These are phyloP conservation scores for Pythium guiyangense DNA, from an alignment of 352 stramenopile species.

Conservation along the genomic window DNA sequence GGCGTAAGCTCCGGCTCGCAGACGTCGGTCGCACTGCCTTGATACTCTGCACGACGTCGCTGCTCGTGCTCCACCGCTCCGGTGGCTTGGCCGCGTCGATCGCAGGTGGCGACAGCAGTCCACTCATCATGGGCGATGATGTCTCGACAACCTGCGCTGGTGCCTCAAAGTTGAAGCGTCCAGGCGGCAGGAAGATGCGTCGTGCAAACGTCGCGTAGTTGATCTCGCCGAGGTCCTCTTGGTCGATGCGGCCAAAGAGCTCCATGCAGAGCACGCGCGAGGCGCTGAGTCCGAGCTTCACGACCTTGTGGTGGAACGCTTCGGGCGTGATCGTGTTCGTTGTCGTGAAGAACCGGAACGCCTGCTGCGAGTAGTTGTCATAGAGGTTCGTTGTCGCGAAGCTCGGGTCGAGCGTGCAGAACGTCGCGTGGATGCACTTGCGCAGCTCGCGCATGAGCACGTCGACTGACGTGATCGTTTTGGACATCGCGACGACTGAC, in stretches of 20 bases:
- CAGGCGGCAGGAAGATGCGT: conserved; percentile 46
- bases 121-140: background rate
- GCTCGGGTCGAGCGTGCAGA: conserved; percentile 29
- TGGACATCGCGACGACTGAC: background rate
- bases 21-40: background rate
- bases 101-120: background rate
- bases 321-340: conserved; percentile 68
- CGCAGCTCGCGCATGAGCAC: conserved; percentile 50
- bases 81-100: background rate
- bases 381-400: conserved; percentile 35
- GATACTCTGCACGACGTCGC: background rate
- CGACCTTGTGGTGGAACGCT: conserved; percentile 59
- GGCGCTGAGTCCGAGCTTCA: conserved; percentile 47
- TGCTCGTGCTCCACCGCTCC: background rate
- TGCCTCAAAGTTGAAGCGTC: conserved; percentile 21
- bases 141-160: background rate
- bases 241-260: conserved; percentile 56
- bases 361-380: conserved; percentile 59
- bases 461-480: conserved; percentile 34
- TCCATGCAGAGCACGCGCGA: conserved; percentile 41
- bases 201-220: conserved; percentile 58
- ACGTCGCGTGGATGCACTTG: conserved; percentile 39
- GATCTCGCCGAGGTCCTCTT: conserved; percentile 63
- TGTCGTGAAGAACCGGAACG: conserved; percentile 75
- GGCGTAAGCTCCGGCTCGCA: background rate